Evolutionary conservation across 169 alveolate genomes (phyloP), one percentile per base, ranked within the genome.

Genomic region (Plasmodium yoelii): DNA sequence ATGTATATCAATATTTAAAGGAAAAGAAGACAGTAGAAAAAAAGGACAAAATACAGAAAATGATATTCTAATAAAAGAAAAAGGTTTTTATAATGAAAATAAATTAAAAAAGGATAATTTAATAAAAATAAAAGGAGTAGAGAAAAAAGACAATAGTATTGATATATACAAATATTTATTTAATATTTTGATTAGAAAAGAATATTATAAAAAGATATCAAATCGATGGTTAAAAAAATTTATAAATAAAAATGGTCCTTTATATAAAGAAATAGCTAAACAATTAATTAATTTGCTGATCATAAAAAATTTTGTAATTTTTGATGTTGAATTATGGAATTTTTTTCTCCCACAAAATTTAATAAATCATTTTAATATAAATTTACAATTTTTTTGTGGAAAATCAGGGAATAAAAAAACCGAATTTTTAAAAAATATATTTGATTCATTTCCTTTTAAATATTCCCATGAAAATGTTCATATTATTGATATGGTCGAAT

Each of bases 311-410:
- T 80, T 49, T n/a, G 13, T 64, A 24, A 80, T 80, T 4, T 80
- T 80, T 26, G 89, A 80, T 80, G 77, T 80, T 15, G 82, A 80
- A 34, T 64, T 80, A 9, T 80, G 80, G 80, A 80, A 80, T 57
- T 49, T 56, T 18, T 80, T 80, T 80, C 67, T 49, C 18, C 19
- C 39, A 13, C 24, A 64, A 59, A 80, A 80, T 26, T 42, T 65
- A 53, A 51, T 24, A 1, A 80, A 80, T 12, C 80, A 80, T 53
- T 64, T 80, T 68, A 80, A 80, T 28, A 64, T 12, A 5, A 80
- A 80, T 80, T 65, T 80, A 46, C 59, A 80, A 44, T 65, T 80
- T 24, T 24, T 80, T 57, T 13, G 19, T 8, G 89, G 89, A n/a
- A 80, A 65, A 39, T 24, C 51, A 34, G 89, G 89, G 10, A 80